Base-by-base conservation (phyloP, 2,329 filamentous ascomycete genomes). In the Arthroderma sp. region DNA sequence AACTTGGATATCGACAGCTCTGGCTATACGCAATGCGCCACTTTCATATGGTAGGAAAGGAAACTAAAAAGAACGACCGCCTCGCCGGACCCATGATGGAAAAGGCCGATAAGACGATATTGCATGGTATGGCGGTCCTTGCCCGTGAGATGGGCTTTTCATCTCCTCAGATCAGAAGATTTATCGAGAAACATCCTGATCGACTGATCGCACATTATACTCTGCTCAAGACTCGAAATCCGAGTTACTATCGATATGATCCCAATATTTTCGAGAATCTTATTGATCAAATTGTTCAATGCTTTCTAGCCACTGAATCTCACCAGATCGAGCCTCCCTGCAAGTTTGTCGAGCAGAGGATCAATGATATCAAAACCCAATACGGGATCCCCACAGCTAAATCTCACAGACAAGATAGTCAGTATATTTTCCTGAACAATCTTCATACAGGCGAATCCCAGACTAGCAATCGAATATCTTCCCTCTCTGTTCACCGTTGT, bases 211-310 rank as follows among this genome's bases (percentile, higher is more conserved):
- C 53, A 6, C 48, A 31, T 15, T 46, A 38, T 28, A 49, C 49
- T 10, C 49, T 57, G 5, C 40, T 56, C 5, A 52, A 53, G 47
- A 52, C 53, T 29, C 46, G 52, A 9, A 50, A 55, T 30, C 49
- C 44, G 7, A 46, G 42, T 15, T 29, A 40, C 7, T 57, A 52
- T 48, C 42, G 33, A n/a, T 57, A 55, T 31, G n/a, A 53, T 28
- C 30, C n/a, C 34, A 38, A 40, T 3, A 34, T 32, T 7, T 49
- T 56, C 33, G 48, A 53, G 22, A 45, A 37, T 40, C 46, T 54
- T 15, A 37, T 57, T 9, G 28, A 45, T 10, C 42, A 33, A 22
- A 54, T 57, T 42, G 45, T 50, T 7, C 43, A 47, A 42, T 53
- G 43, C 43, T 57, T 57, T 44, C 28, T 44, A 22, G 29, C 38